Conservation (phyloP, 1,284 basidiomycete species). For the Pseudozyma sp. region DNA sequence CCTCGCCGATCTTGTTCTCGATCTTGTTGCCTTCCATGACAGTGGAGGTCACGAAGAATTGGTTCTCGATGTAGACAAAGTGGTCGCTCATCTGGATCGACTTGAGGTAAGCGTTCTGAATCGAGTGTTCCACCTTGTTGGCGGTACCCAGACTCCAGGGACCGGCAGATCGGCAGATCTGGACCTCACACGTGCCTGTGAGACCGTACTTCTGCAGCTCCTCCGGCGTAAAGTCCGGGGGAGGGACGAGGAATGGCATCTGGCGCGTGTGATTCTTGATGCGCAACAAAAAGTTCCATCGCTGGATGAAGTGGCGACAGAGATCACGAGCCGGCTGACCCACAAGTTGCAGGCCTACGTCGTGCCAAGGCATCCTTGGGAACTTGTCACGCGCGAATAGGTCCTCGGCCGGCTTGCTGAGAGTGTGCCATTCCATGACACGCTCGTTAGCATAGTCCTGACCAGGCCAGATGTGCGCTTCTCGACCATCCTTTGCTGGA, state of each 20-base stretch:
- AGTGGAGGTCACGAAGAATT: constrained; percentile 98
- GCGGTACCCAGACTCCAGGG: constrained; percentile 96
- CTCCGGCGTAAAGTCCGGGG: constrained; percentile 87
- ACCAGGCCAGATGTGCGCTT: constrained; percentile 84
- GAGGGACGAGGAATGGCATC: constrained; percentile 95
- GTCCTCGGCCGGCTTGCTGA: constrained; percentile 92
- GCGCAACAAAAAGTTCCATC: constrained; percentile 72
- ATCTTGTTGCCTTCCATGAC: constrained; percentile 85
- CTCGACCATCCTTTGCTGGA: constrained; percentile 71
- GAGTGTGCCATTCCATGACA: constrained; percentile 84
- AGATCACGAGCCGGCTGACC: constrained; percentile 96
- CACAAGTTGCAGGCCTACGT: constrained; percentile 92
- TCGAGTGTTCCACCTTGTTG: constrained; percentile 87
- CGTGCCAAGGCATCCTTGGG: constrained; percentile 99
- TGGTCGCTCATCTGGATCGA: constrained; percentile 93
- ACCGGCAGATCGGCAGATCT: constrained; percentile 93
- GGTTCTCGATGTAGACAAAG: constrained; percentile 80
- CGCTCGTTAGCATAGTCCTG: constrained; percentile 95
- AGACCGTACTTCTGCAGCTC: constrained; percentile 85
- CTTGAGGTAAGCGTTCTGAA: constrained; percentile 90
- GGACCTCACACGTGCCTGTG: constrained; percentile 95
- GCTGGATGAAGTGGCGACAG: constrained; percentile 92
- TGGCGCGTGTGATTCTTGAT: constrained; percentile 81
- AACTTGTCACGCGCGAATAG: constrained; percentile 90
- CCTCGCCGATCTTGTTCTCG: constrained; percentile 94